Evolutionary conservation across 2,329 filamentous ascomycete genomes (phyloP), one percentile per base, ranked within the genome.

Genomic region (Colletotrichum spaethianum): DNA sequence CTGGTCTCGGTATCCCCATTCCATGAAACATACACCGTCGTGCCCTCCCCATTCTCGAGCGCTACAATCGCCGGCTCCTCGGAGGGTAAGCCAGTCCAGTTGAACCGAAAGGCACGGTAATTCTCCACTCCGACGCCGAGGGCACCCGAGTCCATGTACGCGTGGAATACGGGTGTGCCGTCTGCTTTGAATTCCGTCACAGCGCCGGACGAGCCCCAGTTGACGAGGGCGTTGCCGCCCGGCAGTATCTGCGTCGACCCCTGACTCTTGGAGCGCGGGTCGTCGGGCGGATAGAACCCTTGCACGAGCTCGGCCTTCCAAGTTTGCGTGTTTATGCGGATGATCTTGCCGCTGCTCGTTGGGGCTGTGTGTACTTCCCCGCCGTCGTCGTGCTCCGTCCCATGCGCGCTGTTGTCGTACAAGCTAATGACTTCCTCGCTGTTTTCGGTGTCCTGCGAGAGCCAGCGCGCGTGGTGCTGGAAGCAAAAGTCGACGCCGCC

Each of bases 21-120:
- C 81, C 81, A 83, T 62, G 79, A 80, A 1, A 80, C 42, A 31
- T 78, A 80, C 40, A 56, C 44, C 4, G 42, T 4, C 3, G 42
- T 46, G 3, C 52, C 44, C 20, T 57, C 64, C 18, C 73, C 62
- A 11, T 73, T 62, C 73, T 74, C 53, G 52, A 71, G 9, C 52
- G 42, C 20, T 8, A 46, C 70, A 20, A 73, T 57, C 12, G 76
- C 75, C 6, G 75, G 77, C 33, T 79, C 83, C 38, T 82, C 84
- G 52, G 79, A n/a, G 8, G 88, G 87, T 14, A 80, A 77, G 0
- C 86, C 87, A 3, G 83, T 82, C 88, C 89, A 92, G 20, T 85
- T 80, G 74, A 83, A 86, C 75, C 87, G 88, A 78, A 86, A 87
- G 2, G 84, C 85, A 40, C 89, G 85, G 75, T 91, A 91, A 63